Percentiles rank a stretch among this genome's conserved stretches.
These are phyloP conservation scores for Apiotrichum domesticum DNA, from an alignment of 1,284 basidiomycete genomes.

Conservation along the genomic window DNA sequence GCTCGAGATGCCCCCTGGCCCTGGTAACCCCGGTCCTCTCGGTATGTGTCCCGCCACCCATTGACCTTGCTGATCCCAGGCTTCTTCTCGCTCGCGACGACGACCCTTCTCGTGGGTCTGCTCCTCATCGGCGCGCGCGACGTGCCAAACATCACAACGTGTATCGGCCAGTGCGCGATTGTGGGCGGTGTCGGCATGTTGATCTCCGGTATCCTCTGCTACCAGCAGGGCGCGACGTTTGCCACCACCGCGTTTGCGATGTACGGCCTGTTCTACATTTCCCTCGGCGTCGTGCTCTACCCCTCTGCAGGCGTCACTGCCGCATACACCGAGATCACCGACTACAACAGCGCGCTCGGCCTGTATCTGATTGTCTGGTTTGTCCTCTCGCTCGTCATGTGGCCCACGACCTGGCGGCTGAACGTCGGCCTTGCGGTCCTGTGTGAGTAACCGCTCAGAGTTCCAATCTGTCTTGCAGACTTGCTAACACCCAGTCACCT, in stretches of 20 bases:
- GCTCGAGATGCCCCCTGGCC: neutral
- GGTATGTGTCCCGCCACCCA: neutral
- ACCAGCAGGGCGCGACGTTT: conserved; percentile 14
- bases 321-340: conserved; percentile 4
- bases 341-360: conserved; percentile 12
- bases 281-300: conserved; percentile 10
- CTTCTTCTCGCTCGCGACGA: conserved; percentile 13
- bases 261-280: conserved; percentile 17
- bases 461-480: too few relatives aligned
- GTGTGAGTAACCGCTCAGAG: neutral
- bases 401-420: conserved; percentile 5
- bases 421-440: conserved; percentile 13
- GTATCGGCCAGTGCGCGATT: conserved; percentile 8
- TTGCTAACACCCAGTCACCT: neutral
- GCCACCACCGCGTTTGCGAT: conserved; percentile 11
- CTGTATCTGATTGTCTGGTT: conserved; percentile 13
- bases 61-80: neutral
- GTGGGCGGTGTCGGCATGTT: conserved; percentile 17
- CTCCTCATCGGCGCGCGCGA: conserved; percentile 8
- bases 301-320: conserved; percentile 3
- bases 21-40: conserved; percentile 8
- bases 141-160: conserved; percentile 3
- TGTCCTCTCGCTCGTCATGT: conserved; percentile 11
- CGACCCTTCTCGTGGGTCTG: conserved; percentile 11
- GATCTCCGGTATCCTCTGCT: conserved; percentile 11